Base-by-base conservation (phyloP, 345 rosid species). In the Brassica cretica region DNA sequence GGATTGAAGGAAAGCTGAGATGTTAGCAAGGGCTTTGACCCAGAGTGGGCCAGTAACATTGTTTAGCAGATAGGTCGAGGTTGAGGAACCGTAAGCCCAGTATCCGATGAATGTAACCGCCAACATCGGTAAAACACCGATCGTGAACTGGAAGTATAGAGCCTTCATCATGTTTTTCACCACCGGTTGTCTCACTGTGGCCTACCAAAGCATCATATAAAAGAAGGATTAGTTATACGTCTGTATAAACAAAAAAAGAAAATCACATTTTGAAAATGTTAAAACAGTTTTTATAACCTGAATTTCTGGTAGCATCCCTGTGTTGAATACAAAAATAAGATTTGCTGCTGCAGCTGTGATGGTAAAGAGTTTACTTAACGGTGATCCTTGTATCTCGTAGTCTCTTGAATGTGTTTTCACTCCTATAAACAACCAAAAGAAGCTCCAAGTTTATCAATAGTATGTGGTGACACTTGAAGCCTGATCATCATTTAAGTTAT, bases 301-400 rank as follows among this genome's bases (percentile, higher is more conserved):
- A 63, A 94, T 94, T 82, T 92, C 98, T 51, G 98, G 98, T 71
- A 92, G 95, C 98, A 94, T 94, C 64, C 98, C 98, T 0, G 98
- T 94, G 75, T 94, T 94, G 75, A 84, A 92, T 64, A 95, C 95
- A 65, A 94, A 94, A 58, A 89, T 87, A 0, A 94, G 90, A 84
- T 73, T 94, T 24, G 98, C 98, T 8, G 86, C 64, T 92, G 37
- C 98, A 91, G 69, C 69, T 3, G 91, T 88, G 55, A 85, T 86
- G 25, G 90, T 81, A 70, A 91, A 91, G n/a, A 91, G 79, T 84
- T 81, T 86, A 85, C 69, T 69, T 0, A 67, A 8, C 33, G 83
- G 30, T 65, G 92, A 70, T 77, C 93, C 90, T 4, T 82, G 81
- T 25, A 91, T 82, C 85, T 74, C 83, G 80, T 94, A 94, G 68